These are phyloP conservation scores for Chaetomium sp. DNA, from an alignment of 2,329 filamentous ascomycete genomes.

Conservation along the genomic window DNA sequence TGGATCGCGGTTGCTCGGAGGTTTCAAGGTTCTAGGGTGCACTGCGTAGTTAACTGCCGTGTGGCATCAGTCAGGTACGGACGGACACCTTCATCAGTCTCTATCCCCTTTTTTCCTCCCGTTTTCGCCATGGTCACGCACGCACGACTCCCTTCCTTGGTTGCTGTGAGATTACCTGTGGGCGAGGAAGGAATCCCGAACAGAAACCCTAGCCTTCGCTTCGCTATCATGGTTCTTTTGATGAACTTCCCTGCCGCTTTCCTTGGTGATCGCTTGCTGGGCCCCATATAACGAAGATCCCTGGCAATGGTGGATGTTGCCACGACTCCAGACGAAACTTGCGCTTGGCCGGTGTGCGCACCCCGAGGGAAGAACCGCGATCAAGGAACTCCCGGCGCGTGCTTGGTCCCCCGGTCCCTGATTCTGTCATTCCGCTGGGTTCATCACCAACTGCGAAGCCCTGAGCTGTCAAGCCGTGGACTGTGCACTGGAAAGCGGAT, in stretches of 20 bases:
- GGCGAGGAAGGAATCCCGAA: background rate
- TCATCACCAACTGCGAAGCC: constrained; percentile 10
- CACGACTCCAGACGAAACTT: background rate
- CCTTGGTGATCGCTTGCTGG: background rate
- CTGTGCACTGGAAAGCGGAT: background rate
- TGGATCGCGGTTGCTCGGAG: no score
- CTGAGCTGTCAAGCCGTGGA: constrained; percentile 4
- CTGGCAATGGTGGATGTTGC: constrained; percentile 5
- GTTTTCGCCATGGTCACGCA: background rate
- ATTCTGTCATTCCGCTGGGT: constrained; percentile 12
- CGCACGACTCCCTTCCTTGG: background rate
- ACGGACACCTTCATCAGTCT: background rate
- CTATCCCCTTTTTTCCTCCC: background rate
- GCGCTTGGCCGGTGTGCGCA: constrained; percentile 3
- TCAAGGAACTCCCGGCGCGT: constrained; percentile 12
- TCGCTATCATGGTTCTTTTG: constrained; percentile 13
- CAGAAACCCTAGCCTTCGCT: background rate
- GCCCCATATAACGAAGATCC: constrained; percentile 8
- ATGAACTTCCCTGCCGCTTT: constrained; percentile 2
- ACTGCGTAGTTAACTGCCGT: constrained; percentile 19
- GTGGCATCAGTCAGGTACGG: constrained; percentile 19
- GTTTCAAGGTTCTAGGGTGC: background rate
- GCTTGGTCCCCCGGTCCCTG: constrained; percentile 13
- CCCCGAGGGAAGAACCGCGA: constrained; percentile 6
- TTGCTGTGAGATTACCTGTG: constrained; percentile 4